Evolutionary conservation across 2,329 filamentous ascomycete genomes (phyloP), one percentile per base, ranked within the genome.

Genomic region (Fusarium virguliforme): DNA sequence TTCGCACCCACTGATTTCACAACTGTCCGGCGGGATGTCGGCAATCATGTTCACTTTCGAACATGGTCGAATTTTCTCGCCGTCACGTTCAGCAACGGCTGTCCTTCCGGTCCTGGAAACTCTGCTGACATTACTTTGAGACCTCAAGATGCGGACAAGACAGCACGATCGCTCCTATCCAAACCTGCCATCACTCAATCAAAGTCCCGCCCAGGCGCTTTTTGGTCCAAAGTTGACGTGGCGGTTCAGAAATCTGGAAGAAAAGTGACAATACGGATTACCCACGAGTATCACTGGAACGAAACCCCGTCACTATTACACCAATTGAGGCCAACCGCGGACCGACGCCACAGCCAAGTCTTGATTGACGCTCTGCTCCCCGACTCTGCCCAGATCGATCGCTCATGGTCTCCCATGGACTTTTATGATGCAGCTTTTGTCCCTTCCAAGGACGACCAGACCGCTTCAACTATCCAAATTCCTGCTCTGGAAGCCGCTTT

Each of bases 391-490:
- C 24, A 57, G 2, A 22, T 55, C 8, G 32, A 56, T n/a, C 48
- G 13, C 8, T 5, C 48, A 22, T 83, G 79, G 78, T 85, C 84
- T 3, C 85, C 87, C 0, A 84, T 86, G 73, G 83, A 84, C 63
- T 95, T 95, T 76, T 95, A 94, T 74, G 86, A 92, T 58, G 88
- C 89, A 15, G 90, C 92, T 1, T 87, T 90, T 74, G 85, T 90
- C 2, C 90, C 92, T 1, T 70, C 82, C 10, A 82, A 81, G n/a
- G 74, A 81, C 6, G 83, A 86, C 58, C 64, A 76, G 15, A 71
- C 77, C 4, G 64, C 84, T 1, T 73, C 77, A 2, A 78, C 80
- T 0, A 81, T 89, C 37, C 38, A 80, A 3, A 77, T 89, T 6
- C 80, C 83, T 0, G 80, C 79, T 28, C 82, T 86, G 56, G 81